Evolutionary conservation across 768 basidiomycete species (phyloP), one percentile per base, ranked within the genome.

Genomic region (Mycena galopus): DNA sequence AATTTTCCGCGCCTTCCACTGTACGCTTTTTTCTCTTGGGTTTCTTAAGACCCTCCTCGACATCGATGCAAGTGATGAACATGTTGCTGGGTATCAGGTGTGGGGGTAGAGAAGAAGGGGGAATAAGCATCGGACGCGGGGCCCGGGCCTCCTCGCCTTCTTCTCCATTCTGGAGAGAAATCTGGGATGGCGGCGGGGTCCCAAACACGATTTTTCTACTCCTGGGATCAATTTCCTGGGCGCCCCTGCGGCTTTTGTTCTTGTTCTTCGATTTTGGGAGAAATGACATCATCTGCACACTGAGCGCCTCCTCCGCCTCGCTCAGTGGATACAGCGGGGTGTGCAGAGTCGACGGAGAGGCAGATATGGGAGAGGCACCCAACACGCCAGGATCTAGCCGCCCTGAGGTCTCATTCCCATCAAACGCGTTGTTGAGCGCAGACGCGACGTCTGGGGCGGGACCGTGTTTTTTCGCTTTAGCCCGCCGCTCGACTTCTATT

Each of bases 251-350:
- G 23, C 71, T 72, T 50, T 75, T 75, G 63, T 75, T 75, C 55
- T 72, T 75, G 65, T 75, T 75, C 61, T 75, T 75, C 21, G 74
- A 72, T 33, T 72, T 75, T 47, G 74, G 74, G 19, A 72, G 9
- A 67, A 75, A 72, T 21, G 74, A 75, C 71, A 75, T 39, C 74
- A 75, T 75, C 37, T 75, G 74, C 25, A 75, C 67, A 17, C 63
- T 47, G 25, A 75, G 67, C 35, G 37, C 44, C 65, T 75, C 71
- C 62, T 75, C 74, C 25, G 74, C 74, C 39, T 75, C 74, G 55
- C 59, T 69, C 19, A 42, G 67, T 12, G 65, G 67, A 17, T 67
- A 65, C 0, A 61, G 64, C 19, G 63, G 72, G 1, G 67, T 73
- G 50, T 59, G 66, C 29, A 73, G 17, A 58, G 71, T 67, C 53